These are phyloP conservation scores for Dillenia suffruticosa DNA, from an alignment of 164 flowering plant species.

Conservation along the genomic window DNA sequence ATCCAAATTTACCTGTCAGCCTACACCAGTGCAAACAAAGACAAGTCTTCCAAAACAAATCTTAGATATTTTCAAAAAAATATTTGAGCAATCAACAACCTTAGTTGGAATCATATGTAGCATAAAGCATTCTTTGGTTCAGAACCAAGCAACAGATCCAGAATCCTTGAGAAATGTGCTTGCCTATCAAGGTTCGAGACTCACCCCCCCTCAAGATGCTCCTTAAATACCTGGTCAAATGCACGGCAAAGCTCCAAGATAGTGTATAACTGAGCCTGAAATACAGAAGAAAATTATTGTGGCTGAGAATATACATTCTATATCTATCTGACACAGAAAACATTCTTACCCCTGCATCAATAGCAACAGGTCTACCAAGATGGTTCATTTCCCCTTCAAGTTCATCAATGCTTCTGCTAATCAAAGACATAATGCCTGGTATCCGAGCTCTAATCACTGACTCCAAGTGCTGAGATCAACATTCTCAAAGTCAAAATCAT, in stretches of 20 bases:
- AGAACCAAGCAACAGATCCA: too few relatives aligned
- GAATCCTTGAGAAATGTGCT: too few relatives aligned
- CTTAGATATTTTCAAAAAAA: too few relatives aligned
- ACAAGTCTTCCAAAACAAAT: too few relatives aligned
- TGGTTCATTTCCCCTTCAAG: slow-evolving; percentile 61
- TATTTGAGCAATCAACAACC: too few relatives aligned
- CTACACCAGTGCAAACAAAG: too few relatives aligned
- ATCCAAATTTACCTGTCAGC: too few relatives aligned
- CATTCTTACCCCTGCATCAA: slow-evolving; percentile 71
- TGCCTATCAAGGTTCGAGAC: too few relatives aligned
- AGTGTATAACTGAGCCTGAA: slow-evolving; percentile 76
- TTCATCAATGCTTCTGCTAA: slow-evolving; percentile 61
- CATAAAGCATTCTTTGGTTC: too few relatives aligned
- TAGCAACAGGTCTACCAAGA: slow-evolving; percentile 65
- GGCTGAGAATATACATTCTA: neutral
- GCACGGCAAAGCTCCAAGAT: slow-evolving; percentile 85
- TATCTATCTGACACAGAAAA: slow-evolving; percentile 2
- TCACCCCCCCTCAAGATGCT: slow-evolving; percentile 93
- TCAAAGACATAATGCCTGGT: slow-evolving; percentile 57
- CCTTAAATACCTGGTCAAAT: slow-evolving; percentile 79
- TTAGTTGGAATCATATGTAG: too few relatives aligned
- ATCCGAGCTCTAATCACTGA: slow-evolving; percentile 53
- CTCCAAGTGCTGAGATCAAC: slow-evolving; percentile 64
- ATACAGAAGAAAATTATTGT: neutral
- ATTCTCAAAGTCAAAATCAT: neutral